Conservation (phyloP, 441 rosid genomes). For the Mallotus japonicus region DNA sequence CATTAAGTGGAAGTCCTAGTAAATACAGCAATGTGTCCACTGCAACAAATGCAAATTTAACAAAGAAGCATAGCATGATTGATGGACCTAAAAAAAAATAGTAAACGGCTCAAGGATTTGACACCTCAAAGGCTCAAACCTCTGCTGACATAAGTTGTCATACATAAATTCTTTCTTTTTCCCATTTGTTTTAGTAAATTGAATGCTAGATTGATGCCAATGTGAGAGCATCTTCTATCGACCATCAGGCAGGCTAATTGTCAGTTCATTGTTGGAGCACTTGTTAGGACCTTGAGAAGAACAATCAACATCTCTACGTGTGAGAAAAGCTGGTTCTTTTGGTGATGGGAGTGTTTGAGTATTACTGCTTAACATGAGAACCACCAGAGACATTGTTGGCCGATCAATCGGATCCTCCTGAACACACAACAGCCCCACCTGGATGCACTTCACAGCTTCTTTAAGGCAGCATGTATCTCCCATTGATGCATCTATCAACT, state of each 20-base stretch:
- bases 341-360: conserved; percentile 8
- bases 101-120: no score
- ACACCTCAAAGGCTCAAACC: no score
- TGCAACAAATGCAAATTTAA: no score
- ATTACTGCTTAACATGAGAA: conserved; percentile 13
- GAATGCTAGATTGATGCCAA: no score
- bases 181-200: no score
- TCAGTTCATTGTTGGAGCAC: conserved; percentile 12
- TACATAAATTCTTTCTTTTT: no score
- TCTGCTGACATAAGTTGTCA: no score
- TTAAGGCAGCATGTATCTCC: background rate
- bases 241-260: conserved; percentile 4
- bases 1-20: no score
- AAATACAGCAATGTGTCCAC: no score
- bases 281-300: background rate
- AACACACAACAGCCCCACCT: conserved; percentile 10
- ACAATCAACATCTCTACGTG: background rate
- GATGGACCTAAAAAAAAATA: no score
- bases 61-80: no score
- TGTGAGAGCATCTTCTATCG: background rate
- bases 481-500: conserved; percentile 1
- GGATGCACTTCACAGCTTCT: conserved; percentile 9
- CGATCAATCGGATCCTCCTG: conserved; percentile 11
- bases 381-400: conserved; percentile 18
- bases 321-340: conserved; percentile 15